phyloP scores from a whole-genome alignment of 2,329 filamentous ascomycete genomes.

The Alternaria atra region DNA sequence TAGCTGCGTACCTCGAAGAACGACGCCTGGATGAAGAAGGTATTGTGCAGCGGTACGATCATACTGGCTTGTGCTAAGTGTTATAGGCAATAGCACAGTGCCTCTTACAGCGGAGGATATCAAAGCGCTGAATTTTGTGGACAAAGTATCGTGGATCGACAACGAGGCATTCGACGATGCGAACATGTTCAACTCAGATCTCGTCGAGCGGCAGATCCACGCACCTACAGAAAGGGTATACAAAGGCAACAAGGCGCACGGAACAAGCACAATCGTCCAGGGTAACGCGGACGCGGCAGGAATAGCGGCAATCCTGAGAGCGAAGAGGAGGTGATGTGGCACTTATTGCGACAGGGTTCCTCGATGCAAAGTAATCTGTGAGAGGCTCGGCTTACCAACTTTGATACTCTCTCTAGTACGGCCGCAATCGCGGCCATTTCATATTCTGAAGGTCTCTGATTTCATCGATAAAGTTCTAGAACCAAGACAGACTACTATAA shows the following conservation, averaged over 20 bases:
- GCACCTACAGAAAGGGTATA: slow-evolving; percentile 11
- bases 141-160: slow-evolving; percentile 10
- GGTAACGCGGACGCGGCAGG: slow-evolving; percentile 1
- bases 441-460: no score
- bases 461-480: no score
- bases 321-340: not conserved
- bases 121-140: slow-evolving; percentile 2
- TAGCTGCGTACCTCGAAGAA: slow-evolving; percentile 11
- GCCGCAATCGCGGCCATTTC: no score
- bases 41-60: not conserved
- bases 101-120: slow-evolving; percentile 4
- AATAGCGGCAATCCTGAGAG: slow-evolving; percentile 2
- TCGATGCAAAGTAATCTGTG: no score
- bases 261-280: slow-evolving; percentile 3
- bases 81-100: slow-evolving; percentile 1
- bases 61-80: not conserved
- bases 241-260: slow-evolving; percentile 5
- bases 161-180: slow-evolving; percentile 9
- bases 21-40: slow-evolving; percentile 4
- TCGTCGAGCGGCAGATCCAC: slow-evolving; percentile 5
- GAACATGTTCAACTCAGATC: slow-evolving; percentile 9
- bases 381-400: no score
- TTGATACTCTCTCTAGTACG: no score
- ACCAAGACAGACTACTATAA: no score
- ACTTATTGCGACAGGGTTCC: not conserved